These are phyloP conservation scores for Kuraishia ogatae DNA, from an alignment of 805 yeast species.

Conservation along the genomic window DNA sequence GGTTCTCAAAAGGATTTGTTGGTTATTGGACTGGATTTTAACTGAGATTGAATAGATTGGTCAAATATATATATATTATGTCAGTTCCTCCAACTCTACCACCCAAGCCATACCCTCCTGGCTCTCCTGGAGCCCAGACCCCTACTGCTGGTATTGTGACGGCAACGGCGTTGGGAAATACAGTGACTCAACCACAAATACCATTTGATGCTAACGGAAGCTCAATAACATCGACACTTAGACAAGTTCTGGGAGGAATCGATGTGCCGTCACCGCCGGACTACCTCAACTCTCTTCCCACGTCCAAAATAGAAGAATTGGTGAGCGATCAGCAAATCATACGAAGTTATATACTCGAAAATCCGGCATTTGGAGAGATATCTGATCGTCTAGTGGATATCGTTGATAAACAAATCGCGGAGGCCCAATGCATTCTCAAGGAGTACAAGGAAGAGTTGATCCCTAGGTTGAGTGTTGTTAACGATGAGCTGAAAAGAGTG, in stretches of 20 bases:
- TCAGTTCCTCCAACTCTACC: background rate
- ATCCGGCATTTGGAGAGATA: conserved; percentile 8
- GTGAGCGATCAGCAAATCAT: conserved; percentile 9
- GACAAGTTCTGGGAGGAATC: conserved; percentile 7
- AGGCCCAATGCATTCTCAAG: conserved; percentile 21
- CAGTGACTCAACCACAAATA: background rate
- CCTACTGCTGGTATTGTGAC: conserved; percentile 1
- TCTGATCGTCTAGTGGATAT: conserved; percentile 16
- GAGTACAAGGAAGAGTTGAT: conserved; percentile 15
- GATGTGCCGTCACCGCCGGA: conserved; percentile 17
- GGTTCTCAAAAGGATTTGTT: too few relatives aligned
- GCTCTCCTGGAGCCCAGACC: conserved; percentile 6
- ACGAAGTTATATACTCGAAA: conserved; percentile 11
- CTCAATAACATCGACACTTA: background rate
- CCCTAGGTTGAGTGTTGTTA: conserved; percentile 12
- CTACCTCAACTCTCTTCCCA: conserved; percentile 15
- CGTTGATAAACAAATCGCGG: conserved; percentile 28
- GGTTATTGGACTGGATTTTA: too few relatives aligned
- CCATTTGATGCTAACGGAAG: background rate
- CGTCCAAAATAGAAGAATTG: conserved; percentile 13
- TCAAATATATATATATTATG: background rate
- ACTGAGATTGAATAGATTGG: too few relatives aligned
- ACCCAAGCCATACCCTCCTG: background rate
- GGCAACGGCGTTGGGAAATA: background rate
- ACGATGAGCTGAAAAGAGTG: conserved; percentile 15